Conservation (phyloP, 2,329 filamentous ascomycete species). For the Calonectria fujianensis region DNA sequence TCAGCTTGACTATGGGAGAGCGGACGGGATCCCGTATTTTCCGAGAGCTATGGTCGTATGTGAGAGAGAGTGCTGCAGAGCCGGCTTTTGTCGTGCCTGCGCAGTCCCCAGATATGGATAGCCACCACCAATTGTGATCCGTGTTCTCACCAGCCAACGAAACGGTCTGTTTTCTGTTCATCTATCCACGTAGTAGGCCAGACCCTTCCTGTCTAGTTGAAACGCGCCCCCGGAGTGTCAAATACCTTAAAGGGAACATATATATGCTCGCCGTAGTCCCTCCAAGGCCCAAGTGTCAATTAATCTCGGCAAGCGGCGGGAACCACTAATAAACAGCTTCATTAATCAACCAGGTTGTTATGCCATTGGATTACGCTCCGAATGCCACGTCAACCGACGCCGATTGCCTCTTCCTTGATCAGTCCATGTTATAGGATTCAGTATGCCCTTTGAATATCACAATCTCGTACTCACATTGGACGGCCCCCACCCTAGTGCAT, state of each 20-base stretch:
- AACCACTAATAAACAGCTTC: neutral
- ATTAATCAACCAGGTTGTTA: neutral
- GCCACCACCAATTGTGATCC: neutral
- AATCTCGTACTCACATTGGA: neutral
- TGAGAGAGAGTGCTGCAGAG: too few species aligned
- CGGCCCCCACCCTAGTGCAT: neutral
- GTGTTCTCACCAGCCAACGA: neutral
- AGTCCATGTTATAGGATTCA: neutral
- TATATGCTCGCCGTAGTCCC: neutral
- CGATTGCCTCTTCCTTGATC: neutral
- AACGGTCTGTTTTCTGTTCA: neutral
- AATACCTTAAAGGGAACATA: neutral
- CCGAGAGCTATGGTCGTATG: too few species aligned
- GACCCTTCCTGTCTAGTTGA: neutral
- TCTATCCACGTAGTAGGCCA: neutral
- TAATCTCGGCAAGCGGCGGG: slow-evolving; percentile 3
- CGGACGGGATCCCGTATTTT: too few species aligned
- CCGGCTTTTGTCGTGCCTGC: too few species aligned
- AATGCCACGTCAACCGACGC: neutral
- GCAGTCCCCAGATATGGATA: neutral
- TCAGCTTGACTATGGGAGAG: too few species aligned
- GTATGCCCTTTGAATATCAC: neutral
- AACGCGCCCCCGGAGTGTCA: neutral
- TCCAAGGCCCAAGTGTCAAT: neutral
- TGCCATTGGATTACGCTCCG: neutral